A percentile compares a stretch with the other conserved stretches of the same genome.
These are phyloP conservation scores for Stemphylium vesicarium DNA, from an alignment of 2,329 filamentous ascomycete genomes.

Conservation along the genomic window DNA sequence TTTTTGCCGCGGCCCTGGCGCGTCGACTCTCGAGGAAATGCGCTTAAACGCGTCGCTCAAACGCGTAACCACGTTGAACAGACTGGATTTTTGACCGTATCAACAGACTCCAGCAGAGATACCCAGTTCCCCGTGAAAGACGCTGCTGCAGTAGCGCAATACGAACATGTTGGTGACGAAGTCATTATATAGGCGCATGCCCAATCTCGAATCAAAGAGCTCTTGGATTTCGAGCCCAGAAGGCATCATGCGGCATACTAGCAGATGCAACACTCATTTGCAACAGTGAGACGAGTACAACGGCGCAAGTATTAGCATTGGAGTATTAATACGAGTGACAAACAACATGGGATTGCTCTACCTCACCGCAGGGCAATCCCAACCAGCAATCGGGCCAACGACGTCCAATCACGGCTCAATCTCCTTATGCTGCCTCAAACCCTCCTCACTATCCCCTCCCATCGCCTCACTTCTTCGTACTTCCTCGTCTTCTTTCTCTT, in stretches of 20 bases:
- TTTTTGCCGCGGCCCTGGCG: not conserved
- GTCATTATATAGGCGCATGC: too few species aligned
- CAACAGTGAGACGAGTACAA: not conserved
- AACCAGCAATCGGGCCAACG: not conserved
- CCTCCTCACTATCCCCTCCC: slow-evolving; percentile 12
- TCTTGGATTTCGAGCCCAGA: too few species aligned
- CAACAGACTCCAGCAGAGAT: too few species aligned
- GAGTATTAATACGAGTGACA: not conserved
- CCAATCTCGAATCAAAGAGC: too few species aligned
- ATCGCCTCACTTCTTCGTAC: not conserved
- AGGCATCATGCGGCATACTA: not conserved
- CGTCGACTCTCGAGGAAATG: not conserved
- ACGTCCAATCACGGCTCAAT: not conserved
- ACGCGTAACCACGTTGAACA: not conserved
- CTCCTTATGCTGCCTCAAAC: slow-evolving; percentile 13
- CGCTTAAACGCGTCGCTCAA: not conserved
- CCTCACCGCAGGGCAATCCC: slow-evolving; percentile 2
- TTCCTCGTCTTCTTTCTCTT: slow-evolving; percentile 6
- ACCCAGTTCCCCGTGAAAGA: too few species aligned
- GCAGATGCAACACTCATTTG: not conserved
- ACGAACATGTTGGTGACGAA: too few species aligned
- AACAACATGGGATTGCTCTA: not conserved
- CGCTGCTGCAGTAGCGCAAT: too few species aligned
- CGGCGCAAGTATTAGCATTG: not conserved
- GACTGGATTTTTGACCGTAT: too few species aligned